phyloP scores from a whole-genome alignment of 352 stramenopile species.

The Phytophthora sojae region DNA sequence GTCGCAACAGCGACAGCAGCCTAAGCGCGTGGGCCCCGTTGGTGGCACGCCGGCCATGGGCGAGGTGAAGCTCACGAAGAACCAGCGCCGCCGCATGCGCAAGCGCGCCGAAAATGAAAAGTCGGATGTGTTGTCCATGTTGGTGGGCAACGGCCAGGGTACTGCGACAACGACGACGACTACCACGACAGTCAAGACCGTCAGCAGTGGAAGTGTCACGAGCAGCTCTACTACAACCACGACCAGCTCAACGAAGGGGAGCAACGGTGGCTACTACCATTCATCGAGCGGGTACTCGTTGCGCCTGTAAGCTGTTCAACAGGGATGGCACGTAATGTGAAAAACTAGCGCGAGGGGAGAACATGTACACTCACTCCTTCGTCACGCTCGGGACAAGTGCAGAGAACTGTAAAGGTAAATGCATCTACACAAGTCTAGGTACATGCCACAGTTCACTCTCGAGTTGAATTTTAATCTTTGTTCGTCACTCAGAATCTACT shows the following conservation, averaged over 20 bases:
- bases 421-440: neutral
- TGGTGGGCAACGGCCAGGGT: conserved; percentile 43
- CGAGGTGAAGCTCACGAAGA: conserved; percentile 74
- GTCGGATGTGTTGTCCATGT: conserved; percentile 68
- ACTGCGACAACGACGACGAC: conserved; percentile 28
- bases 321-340: conserved; percentile 10
- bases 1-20: conserved; percentile 13
- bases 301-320: conserved; percentile 47
- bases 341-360: conserved; percentile 3
- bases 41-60: conserved; percentile 46
- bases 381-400: conserved; percentile 18
- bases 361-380: conserved; percentile 6
- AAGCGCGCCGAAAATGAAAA: conserved; percentile 85
- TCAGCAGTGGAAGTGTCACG: conserved; percentile 18
- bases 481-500: too few relatives aligned
- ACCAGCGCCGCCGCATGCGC: conserved; percentile 79
- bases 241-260: conserved; percentile 35
- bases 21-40: conserved; percentile 37
- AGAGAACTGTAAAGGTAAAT: conserved; percentile 25
- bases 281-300: conserved; percentile 73
- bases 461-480: too few relatives aligned
- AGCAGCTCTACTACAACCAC: conserved; percentile 30
- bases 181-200: conserved; percentile 35
- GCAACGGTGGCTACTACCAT: conserved; percentile 65
- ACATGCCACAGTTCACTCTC: too few relatives aligned